Conservation (phyloP, 768 basidiomycete species). For the Naganishia kalamii region DNA sequence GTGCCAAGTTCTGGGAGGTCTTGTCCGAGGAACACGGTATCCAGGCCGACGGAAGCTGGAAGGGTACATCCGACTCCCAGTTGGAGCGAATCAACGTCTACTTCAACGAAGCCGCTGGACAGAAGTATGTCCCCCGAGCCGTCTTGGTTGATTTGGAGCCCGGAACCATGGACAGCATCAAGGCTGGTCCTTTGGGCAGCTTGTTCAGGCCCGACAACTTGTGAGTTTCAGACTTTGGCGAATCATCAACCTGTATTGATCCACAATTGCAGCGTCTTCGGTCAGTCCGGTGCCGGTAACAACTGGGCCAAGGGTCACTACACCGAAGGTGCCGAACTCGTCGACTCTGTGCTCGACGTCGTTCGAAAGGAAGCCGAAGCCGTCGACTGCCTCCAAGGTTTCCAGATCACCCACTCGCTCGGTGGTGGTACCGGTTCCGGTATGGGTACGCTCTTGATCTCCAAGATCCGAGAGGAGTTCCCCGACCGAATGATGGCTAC, state of each 20-base stretch:
- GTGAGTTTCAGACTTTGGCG: slow-evolving; percentile 40
- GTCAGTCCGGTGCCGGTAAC: slow-evolving; percentile 97
- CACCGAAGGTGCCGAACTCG: slow-evolving; percentile 77
- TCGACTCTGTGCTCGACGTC: slow-evolving; percentile 94
- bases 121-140: slow-evolving; percentile 84
- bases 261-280: slow-evolving; percentile 59
- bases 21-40: slow-evolving; percentile 68
- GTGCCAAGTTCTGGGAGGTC: slow-evolving; percentile 52
- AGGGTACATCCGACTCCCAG: slow-evolving; percentile 88
- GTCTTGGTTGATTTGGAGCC: slow-evolving; percentile 97
- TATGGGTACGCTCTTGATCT: slow-evolving; percentile 98
- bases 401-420: slow-evolving; percentile 97
- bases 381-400: slow-evolving; percentile 94
- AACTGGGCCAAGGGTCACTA: slow-evolving; percentile 95
- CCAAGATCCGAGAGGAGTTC: slow-evolving; percentile 98
- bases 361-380: slow-evolving; percentile 98
- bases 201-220: slow-evolving; percentile 97
- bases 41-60: slow-evolving; percentile 82
- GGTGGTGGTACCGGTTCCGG: slow-evolving; percentile 99
- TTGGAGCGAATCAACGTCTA: slow-evolving; percentile 70
- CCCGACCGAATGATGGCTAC: slow-evolving; percentile 99
- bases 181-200: slow-evolving; percentile 62
- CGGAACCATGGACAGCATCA: slow-evolving; percentile 56
- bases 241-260: background rate
- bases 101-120: slow-evolving; percentile 70